Conservation (phyloP, 2,329 filamentous ascomycete species). For the Bipolaris victoriae region DNA sequence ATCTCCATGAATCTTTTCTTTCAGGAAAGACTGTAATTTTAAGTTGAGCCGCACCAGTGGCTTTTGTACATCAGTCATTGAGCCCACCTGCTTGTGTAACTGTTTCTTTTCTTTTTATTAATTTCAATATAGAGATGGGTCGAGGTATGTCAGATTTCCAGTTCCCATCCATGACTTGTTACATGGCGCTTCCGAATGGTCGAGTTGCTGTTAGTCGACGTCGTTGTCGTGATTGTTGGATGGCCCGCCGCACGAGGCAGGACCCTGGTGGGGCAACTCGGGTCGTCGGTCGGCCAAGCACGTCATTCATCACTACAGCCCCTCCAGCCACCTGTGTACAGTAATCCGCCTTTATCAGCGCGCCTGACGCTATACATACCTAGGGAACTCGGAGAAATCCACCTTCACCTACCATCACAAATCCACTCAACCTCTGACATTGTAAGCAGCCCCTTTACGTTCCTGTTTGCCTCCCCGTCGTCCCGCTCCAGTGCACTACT, state of each 20-base stretch:
- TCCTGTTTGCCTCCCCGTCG: constrained; percentile 7
- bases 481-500: constrained; percentile 11
- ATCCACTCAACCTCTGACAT: constrained; percentile 21
- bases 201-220: too few species aligned
- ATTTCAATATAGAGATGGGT: not conserved
- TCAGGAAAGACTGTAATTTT: constrained; percentile 28
- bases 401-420: constrained; percentile 20
- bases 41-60: constrained; percentile 24
- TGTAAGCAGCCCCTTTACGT: constrained; percentile 33
- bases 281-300: constrained; percentile 26
- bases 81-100: not conserved
- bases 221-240: not conserved
- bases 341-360: constrained; percentile 36
- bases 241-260: constrained; percentile 17
- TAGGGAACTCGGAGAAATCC: constrained; percentile 6
- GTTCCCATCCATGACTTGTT: too few species aligned
- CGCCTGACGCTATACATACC: constrained; percentile 18
- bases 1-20: constrained; percentile 9
- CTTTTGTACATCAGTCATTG: constrained; percentile 8
- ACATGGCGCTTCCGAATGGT: too few species aligned
- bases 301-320: constrained; percentile 29
- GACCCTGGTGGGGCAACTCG: constrained; percentile 23
- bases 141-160: too few species aligned
- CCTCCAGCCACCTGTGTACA: constrained; percentile 21
- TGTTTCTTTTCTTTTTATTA: too few species aligned